phyloP scores from a whole-genome alignment of 768 basidiomycete species.

The Epithele typhae region DNA sequence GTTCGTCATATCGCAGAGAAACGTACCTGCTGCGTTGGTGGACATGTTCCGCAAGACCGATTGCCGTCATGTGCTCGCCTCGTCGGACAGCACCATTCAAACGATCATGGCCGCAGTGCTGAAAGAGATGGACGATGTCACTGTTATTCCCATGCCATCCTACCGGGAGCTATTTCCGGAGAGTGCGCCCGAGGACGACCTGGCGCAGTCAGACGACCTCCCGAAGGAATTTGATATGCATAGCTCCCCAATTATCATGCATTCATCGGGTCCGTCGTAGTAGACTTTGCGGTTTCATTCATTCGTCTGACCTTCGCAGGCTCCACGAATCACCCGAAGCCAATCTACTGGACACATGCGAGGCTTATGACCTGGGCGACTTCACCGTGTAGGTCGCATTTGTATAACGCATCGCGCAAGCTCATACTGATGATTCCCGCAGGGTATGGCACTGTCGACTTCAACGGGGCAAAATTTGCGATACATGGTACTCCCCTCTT shows the following conservation, averaged over 20 bases:
- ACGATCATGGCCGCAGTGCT: not conserved
- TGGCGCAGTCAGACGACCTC: not conserved
- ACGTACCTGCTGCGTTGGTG: slow-evolving; percentile 27
- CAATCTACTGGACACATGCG: slow-evolving; percentile 11
- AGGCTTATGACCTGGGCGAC: not conserved
- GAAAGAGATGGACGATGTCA: not conserved
- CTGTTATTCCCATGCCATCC: not conserved
- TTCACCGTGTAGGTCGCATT: not conserved
- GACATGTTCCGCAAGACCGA: slow-evolving; percentile 21
- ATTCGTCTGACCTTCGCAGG: slow-evolving; percentile 4
- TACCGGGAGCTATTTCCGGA: slow-evolving; percentile 6
- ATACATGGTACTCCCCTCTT: slow-evolving; percentile 16
- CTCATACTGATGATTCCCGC: too few species aligned
- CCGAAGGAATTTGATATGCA: not conserved
- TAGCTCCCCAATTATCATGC: slow-evolving; percentile 5
- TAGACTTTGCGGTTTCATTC: too few species aligned
- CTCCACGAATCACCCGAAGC: slow-evolving; percentile 18
- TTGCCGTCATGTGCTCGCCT: slow-evolving; percentile 6
- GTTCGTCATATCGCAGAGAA: slow-evolving; percentile 33
- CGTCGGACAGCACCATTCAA: slow-evolving; percentile 2
- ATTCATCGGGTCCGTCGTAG: slow-evolving; percentile 12
- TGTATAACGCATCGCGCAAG: not conserved
- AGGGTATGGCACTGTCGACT: slow-evolving; percentile 7
- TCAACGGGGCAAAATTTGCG: not conserved
- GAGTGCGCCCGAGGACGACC: not conserved